Percentiles rank a stretch among this genome's conserved stretches.
These are phyloP conservation scores for Penicillium glabrum DNA, from an alignment of 2,329 filamentous ascomycete genomes.

Conservation along the genomic window DNA sequence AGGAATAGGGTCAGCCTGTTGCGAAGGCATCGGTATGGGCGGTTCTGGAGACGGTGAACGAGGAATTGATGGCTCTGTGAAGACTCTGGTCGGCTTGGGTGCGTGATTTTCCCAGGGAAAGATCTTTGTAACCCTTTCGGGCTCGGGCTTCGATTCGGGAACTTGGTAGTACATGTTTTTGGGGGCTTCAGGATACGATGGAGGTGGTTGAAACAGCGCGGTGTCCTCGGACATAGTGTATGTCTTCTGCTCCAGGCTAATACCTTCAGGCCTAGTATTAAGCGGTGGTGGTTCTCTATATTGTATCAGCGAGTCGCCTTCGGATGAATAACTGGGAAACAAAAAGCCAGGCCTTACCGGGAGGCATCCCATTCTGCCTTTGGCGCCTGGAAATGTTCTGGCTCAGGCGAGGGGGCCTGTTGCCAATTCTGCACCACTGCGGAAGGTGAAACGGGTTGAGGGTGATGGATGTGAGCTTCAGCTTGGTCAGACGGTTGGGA, in stretches of 20 bases:
- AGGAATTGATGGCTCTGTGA: slow-evolving; percentile 29
- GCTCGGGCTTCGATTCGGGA: slow-evolving; percentile 58
- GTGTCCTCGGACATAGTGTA: slow-evolving; percentile 83
- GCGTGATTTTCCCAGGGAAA: slow-evolving; percentile 87
- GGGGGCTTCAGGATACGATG: slow-evolving; percentile 77
- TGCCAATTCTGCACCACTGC: slow-evolving; percentile 41
- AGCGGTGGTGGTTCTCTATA: slow-evolving; percentile 60
- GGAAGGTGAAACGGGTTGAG: slow-evolving; percentile 41
- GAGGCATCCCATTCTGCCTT: slow-evolving; percentile 63
- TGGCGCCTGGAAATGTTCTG: slow-evolving; percentile 55
- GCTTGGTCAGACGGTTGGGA: slow-evolving; percentile 2
- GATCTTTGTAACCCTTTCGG: slow-evolving; percentile 64
- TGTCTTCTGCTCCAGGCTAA: slow-evolving; percentile 73
- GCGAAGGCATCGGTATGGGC: not conserved
- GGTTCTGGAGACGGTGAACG: slow-evolving; percentile 10
- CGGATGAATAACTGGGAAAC: not conserved
- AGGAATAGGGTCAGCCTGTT: not conserved
- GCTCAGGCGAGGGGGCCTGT: slow-evolving; percentile 30
- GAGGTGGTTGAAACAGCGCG: slow-evolving; percentile 73
- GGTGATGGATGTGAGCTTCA: slow-evolving; percentile 26
- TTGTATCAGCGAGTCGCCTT: slow-evolving; percentile 19
- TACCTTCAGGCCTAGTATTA: slow-evolving; percentile 77
- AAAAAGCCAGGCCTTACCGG: slow-evolving; percentile 43
- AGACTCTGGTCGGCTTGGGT: slow-evolving; percentile 57
- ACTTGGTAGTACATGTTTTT: slow-evolving; percentile 87